phyloP scores from a whole-genome alignment of 73 alveolate species.

The Paramecium octaurelia region DNA sequence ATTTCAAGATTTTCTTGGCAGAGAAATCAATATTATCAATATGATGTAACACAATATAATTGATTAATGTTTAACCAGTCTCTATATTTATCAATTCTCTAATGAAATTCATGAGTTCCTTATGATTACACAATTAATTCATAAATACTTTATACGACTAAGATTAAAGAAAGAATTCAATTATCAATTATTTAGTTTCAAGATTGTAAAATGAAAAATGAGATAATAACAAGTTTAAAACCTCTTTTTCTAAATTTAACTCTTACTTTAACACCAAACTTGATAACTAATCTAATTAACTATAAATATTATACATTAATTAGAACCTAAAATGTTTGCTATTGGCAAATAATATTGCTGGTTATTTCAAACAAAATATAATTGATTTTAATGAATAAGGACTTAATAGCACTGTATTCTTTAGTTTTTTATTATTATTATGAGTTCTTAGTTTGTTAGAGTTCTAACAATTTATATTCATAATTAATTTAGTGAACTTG shows the following conservation, averaged over 20 bases:
- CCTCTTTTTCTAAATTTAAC: neutral
- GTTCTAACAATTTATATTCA: neutral
- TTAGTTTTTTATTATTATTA: neutral
- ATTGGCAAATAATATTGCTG: neutral
- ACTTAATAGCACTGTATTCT: neutral
- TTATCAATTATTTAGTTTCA: neutral
- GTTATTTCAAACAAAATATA: neutral
- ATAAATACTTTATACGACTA: neutral
- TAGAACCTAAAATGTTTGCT: neutral
- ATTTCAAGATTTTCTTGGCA: neutral
- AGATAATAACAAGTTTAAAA: neutral
- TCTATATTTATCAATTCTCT: neutral
- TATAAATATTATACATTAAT: neutral
- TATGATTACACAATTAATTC: neutral
- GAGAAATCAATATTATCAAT: neutral
- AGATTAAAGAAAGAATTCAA: slow-evolving; percentile 16
- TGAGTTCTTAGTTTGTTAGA: neutral
- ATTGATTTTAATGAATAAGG: neutral
- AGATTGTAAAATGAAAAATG: neutral
- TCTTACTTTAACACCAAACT: neutral
- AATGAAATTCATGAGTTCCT: neutral
- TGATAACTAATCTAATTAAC: neutral
- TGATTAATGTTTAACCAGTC: neutral
- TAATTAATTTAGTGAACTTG: neutral
- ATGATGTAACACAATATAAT: slow-evolving; percentile 27